Base-by-base conservation (phyloP, 2,329 filamentous ascomycete genomes). In the Stagonosporopsis vannaccii region DNA sequence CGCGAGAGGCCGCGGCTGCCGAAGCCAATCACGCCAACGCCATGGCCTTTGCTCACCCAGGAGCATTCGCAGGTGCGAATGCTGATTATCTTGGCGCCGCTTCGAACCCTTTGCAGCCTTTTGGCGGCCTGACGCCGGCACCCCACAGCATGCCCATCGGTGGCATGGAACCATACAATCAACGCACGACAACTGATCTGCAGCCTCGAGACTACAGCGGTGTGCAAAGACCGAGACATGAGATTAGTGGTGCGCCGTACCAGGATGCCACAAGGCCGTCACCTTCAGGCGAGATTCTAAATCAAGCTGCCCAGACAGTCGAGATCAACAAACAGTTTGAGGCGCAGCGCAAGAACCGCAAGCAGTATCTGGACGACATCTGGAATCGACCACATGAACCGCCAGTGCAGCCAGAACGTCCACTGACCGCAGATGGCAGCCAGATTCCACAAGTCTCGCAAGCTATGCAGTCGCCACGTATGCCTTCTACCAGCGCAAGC, bases 261-360 rank as follows among this genome's bases (percentile, higher is more conserved):
- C 89, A 94, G 75, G 95, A 98, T 73, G 85, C 92, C 66, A 91
- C 89, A 8, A 87, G 93, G 72, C 83, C 91, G 11, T 90, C 89
- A 61, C 86, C 88, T 26, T 83, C 91, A 25, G 82, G 85, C 42
- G 94, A 98, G 68, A 87, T 98, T 50, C 83, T 95, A 62, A 89
- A 90, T 41, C 92, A 97, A 75, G 91, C 92, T 25, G 87, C 91
- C 46, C 91, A 96, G 61, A 90, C 94, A 17, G 91, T 92, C 55
- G 94, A 98, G 66, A 96, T 90, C 79, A 98, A 94, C 79, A 92
- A 95, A 68, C 85, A 85, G 42, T 82, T 98, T 47, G 92, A 90
- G 69, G 85, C 90, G 66, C 90, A 93, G 75, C 89, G 94, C 56
- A 87, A 87, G 35, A 88, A 90, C 77, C 90, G 95, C 56, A 85